Base-by-base conservation (phyloP, 768 basidiomycete genomes). In the Collybiopsis confluens region DNA sequence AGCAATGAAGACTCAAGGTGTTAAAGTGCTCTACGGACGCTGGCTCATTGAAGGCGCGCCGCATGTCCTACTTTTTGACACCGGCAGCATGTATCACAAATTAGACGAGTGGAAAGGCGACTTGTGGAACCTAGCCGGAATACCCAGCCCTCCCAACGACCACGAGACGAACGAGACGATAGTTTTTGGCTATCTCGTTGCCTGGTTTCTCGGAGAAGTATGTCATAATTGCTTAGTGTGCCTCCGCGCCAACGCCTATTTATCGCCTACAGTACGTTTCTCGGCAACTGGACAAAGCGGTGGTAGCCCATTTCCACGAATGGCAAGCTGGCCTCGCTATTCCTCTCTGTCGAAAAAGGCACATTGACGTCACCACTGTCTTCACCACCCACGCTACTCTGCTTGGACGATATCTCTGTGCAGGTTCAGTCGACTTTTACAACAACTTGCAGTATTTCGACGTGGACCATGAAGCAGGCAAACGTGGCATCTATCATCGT, bases 391-490 rank as follows among this genome's bases (percentile, higher is more conserved):
- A 98, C 67, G 97, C 97, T 9, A 99, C 97, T 8, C 86, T 99
- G 35, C 90, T 99, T 54, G 97, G 97, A 16, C 92, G 97, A 47
- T 99, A 99, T 70, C 88, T 99, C 60, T 99, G 97, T 62, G 97
- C 97, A 1, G 97, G 97, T 56, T 90, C 86, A 43, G 97, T 98
- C 64, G 97, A 99, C 62, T 99, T 99, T 64, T 99, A 99, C 81
- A 99, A 98, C 77, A 98, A 99, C 68, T 79, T 99, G 18, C 92
- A 96, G 68, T 98, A 98, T 77, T 99, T 99, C 68, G 97, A 99
- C 61, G 97, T 98, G 56, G 97, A 99, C 64, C 96, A 98, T 66
- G 97, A 99, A 71, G 97, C 97, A 0, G 97, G 97, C 38, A 98
- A 98, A 73, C 85, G 97, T 56, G 97, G 97, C 15, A 99, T 99